These are phyloP conservation scores for Corylus americana DNA, from an alignment of 306 rosid genomes.

Conservation along the genomic window DNA sequence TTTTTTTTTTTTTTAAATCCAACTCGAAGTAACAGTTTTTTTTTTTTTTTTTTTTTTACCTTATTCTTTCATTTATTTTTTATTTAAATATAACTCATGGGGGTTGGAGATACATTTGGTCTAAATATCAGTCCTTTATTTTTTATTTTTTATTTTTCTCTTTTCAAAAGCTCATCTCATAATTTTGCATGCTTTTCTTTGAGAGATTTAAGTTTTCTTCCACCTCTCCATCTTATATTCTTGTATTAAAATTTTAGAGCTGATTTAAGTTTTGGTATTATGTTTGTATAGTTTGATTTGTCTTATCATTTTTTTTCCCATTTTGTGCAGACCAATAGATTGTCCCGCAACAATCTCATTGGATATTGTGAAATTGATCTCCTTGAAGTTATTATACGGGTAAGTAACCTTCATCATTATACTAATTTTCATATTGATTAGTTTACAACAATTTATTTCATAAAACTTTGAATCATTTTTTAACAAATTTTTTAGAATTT, in stretches of 20 bases:
- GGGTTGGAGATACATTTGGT: neutral
- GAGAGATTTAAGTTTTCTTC: neutral
- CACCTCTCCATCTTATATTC: neutral
- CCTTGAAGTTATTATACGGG: slow-evolving; percentile 75
- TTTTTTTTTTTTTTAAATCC: neutral
- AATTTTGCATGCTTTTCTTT: neutral
- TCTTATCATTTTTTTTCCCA: slow-evolving; percentile 22
- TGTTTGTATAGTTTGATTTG: slow-evolving; percentile 8
- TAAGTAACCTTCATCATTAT: slow-evolving; percentile 37
- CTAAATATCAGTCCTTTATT: neutral
- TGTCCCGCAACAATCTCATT: slow-evolving; percentile 72
- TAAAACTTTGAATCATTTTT: neutral
- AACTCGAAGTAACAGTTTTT: neutral
- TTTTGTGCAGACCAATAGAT: slow-evolving; percentile 75
- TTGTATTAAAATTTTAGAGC: neutral
- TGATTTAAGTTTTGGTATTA: slow-evolving; percentile 1
- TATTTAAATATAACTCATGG: neutral
- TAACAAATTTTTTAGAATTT: no score
- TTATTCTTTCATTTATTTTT: neutral
- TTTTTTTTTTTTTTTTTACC: neutral
- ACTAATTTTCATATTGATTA: neutral
- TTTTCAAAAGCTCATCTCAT: neutral
- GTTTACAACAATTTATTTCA: neutral
- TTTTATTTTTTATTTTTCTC: neutral
- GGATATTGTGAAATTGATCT: slow-evolving; percentile 94